Conservation (phyloP, 1,139 yeast species). For the Barnettozyma hawaiiensis region DNA sequence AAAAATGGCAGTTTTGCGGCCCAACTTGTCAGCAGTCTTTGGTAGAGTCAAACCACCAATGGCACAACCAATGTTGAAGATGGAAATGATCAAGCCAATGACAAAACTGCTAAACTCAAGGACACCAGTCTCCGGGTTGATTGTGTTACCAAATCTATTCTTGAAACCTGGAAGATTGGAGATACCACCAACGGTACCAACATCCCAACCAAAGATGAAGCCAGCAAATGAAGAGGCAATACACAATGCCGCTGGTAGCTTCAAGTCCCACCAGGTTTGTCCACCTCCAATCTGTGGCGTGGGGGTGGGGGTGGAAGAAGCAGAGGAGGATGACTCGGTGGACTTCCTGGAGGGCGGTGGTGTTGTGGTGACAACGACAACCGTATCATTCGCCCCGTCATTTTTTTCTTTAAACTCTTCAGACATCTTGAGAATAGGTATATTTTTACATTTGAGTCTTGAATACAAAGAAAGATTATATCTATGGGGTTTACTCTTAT, state of each 20-base stretch:
- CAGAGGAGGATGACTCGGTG: background rate
- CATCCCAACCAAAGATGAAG: conserved; percentile 68
- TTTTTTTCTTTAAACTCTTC: background rate
- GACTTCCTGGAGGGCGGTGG: background rate
- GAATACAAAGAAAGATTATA: too few relatives aligned
- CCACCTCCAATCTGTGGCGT: background rate
- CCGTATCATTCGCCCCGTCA: background rate
- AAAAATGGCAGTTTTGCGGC: conserved; percentile 47
- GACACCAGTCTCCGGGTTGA: conserved; percentile 27
- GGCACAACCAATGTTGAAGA: conserved; percentile 69
- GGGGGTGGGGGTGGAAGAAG: too few relatives aligned
- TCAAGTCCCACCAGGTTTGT: conserved; percentile 3
- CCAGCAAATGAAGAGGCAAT: conserved; percentile 51
- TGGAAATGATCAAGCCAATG: conserved; percentile 54
- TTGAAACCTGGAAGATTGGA: conserved; percentile 52
- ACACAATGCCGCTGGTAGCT: conserved; percentile 18
- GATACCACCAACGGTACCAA: conserved; percentile 68
- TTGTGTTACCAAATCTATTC: conserved; percentile 40
- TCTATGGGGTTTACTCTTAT: background rate
- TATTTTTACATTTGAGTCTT: too few relatives aligned
- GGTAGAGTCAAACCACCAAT: conserved; percentile 63
- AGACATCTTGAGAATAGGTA: background rate
- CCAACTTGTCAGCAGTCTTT: conserved; percentile 45
- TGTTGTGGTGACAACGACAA: too few relatives aligned
- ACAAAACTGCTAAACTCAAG: conserved; percentile 39